A percentile compares a stretch with the other conserved stretches of the same genome.
phyloP scores from a whole-genome alignment of 306 rosid species.

The Cicer arietinum region DNA sequence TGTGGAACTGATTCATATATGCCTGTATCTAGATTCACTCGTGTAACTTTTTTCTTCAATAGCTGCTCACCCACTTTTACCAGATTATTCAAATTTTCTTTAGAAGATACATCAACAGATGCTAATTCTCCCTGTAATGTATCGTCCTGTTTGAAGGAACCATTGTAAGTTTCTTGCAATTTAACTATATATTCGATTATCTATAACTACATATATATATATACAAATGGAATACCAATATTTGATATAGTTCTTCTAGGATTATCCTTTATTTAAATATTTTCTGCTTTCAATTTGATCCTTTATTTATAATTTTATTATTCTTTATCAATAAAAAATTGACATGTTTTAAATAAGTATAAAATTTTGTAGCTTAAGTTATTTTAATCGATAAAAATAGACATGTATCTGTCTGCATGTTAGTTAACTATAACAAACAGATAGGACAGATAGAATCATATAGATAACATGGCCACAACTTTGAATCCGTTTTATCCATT shows the following conservation, averaged over 20 bases:
- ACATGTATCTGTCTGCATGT: no score
- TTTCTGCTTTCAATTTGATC: no score
- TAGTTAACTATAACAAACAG: not conserved
- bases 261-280: no score
- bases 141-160: constrained; percentile 47
- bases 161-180: not conserved
- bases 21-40: constrained; percentile 55
- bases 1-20: constrained; percentile 44
- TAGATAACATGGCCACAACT: not conserved
- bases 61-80: constrained; percentile 48
- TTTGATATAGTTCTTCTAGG: no score
- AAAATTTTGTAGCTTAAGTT: no score
- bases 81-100: constrained; percentile 52
- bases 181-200: not conserved
- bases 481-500: not conserved
- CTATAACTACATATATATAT: no score
- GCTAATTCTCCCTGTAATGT: constrained; percentile 47
- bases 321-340: no score
- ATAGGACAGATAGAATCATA: not conserved
- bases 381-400: no score
- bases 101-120: constrained; percentile 51
- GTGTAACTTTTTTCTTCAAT: constrained; percentile 48
- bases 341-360: no score
- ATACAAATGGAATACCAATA: no score
- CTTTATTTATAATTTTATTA: no score